phyloP scores from a whole-genome alignment of 2,329 filamentous ascomycete species.

The Fusarium concolor region DNA sequence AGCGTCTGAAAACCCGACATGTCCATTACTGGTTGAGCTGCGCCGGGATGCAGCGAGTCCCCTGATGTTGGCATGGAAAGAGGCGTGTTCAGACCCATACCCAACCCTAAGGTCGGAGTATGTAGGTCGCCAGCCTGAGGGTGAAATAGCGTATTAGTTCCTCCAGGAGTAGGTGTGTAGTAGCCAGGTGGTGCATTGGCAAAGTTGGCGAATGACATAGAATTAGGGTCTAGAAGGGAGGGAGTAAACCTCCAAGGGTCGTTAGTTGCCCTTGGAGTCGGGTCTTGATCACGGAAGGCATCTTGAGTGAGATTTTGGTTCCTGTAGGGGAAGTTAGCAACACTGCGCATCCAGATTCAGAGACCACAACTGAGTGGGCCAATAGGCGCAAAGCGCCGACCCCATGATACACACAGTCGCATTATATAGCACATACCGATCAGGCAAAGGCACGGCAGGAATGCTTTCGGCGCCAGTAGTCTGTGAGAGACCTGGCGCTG shows the following conservation, averaged over 20 bases:
- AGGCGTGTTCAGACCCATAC: conserved; percentile 83
- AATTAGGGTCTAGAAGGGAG: conserved; percentile 86
- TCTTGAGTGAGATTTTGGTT: conserved; percentile 44
- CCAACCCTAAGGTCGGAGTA: conserved; percentile 79
- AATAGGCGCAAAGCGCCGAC: neutral
- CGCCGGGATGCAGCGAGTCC: conserved; percentile 69
- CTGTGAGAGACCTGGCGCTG: conserved; percentile 54
- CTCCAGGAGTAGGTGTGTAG: conserved; percentile 88
- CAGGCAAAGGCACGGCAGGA: conserved; percentile 40
- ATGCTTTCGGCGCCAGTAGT: conserved; percentile 48
- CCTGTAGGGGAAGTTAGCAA: conserved; percentile 37
- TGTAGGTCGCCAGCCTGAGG: conserved; percentile 87
- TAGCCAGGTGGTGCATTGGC: conserved; percentile 84
- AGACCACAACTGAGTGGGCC: neutral
- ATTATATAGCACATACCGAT: conserved; percentile 42
- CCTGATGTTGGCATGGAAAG: conserved; percentile 81
- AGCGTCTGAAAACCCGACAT: conserved; percentile 75
- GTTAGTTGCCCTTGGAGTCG: conserved; percentile 81
- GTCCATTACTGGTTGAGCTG: conserved; percentile 65
- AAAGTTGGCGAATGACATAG: conserved; percentile 82
- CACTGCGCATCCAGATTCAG: neutral
- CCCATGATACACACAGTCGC: neutral
- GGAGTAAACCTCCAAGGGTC: conserved; percentile 91
- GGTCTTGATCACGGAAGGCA: conserved; percentile 76
- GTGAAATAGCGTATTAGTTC: conserved; percentile 83